These are phyloP conservation scores for Aureobasidium sp. DNA, from an alignment of 2,329 filamentous ascomycete species.

Conservation along the genomic window DNA sequence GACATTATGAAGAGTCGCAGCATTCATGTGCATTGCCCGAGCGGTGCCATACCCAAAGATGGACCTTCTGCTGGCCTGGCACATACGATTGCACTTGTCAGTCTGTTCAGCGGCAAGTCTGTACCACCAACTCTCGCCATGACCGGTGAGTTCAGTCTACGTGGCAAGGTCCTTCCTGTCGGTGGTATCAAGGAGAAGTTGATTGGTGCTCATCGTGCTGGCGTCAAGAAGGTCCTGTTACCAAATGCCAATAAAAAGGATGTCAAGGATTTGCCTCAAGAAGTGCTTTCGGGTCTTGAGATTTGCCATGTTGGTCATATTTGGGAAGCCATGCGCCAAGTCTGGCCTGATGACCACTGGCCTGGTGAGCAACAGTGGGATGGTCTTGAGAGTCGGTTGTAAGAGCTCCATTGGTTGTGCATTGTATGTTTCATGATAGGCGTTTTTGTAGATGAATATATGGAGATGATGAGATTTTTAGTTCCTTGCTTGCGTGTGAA, in stretches of 20 bases:
- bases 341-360: constrained; percentile 94
- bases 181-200: constrained; percentile 97
- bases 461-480: not conserved
- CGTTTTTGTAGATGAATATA: not conserved
- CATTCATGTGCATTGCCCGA: constrained; percentile 96
- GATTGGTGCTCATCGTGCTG: constrained; percentile 91
- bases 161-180: constrained; percentile 95
- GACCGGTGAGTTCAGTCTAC: constrained; percentile 98
- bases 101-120: constrained; percentile 80
- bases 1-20: constrained; percentile 97
- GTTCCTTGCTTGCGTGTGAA: no score
- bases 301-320: constrained; percentile 94
- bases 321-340: constrained; percentile 90
- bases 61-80: constrained; percentile 86
- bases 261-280: constrained; percentile 94
- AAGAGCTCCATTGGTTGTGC: not conserved
- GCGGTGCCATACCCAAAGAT: constrained; percentile 96
- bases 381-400: constrained; percentile 83
- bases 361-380: constrained; percentile 75
- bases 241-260: constrained; percentile 96
- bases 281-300: constrained; percentile 87
- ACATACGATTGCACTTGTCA: constrained; percentile 95
- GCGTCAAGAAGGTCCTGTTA: constrained; percentile 95
- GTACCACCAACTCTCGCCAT: constrained; percentile 93
- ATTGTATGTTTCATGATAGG: not conserved